Evolutionary conservation across 495 filamentous ascomycete species (phyloP), one percentile per base, ranked within the genome.

Genomic region (Platismatia glauca): DNA sequence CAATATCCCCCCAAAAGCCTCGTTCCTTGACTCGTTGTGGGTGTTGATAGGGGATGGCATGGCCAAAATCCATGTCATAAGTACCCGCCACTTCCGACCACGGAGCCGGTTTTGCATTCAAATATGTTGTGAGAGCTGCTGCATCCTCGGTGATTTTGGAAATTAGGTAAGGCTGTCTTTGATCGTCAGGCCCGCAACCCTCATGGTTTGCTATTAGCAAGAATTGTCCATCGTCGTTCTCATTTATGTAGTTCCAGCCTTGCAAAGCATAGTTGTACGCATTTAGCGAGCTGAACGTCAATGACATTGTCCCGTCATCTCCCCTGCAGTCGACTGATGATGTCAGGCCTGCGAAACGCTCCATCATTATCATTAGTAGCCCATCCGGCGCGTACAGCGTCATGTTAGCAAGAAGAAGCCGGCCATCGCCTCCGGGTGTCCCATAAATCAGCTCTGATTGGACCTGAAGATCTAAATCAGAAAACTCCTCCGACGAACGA

Each of bases 31-130:
- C 37, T 3, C 39, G 52, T 4, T 65, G 50, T 7, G 63, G n/a
- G 18, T 60, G 29, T 18, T 20, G 44, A n/a, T 11, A 8, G 37
- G 71, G 18, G 15, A 53, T 53, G n/a, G 62, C 66, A 31, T 64
- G 71, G 15, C 73, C 74, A 43, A 74, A 75, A 37, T 68, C 66
- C 27, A 76, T 63, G 31, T 71, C 67, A 56, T 72, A 76, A 0
- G 66, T 71, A 18, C 70, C 71, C 12, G 70, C 67, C 46, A 76
- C 65, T 48, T 76, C 68, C 3, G 66, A 58, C 72, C 72, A 76
- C 20, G 60, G 33, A 15, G 67, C 67, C 11, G 41, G 20, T 41
- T 69, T 43, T 7, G 74, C 67, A 9, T 59, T 60, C 12, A 76
- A 58, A 22, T 55, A 64, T 16, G 64, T 71, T 15, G 66, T 69